These are phyloP conservation scores for Barnettozyma populi DNA, from an alignment of 805 yeast species.

Conservation along the genomic window DNA sequence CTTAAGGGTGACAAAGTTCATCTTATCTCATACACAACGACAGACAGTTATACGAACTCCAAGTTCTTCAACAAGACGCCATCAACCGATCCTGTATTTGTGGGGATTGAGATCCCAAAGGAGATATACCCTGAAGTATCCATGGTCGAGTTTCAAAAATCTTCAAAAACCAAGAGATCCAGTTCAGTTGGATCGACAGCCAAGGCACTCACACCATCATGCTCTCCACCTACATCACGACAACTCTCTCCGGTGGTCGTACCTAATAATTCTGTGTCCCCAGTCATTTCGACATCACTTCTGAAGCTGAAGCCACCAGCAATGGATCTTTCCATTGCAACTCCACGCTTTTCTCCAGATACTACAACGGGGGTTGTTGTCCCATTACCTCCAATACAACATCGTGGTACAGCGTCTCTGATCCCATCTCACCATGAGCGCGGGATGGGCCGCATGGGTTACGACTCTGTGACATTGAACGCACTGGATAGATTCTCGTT, in stretches of 20 bases:
- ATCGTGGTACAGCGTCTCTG: background rate
- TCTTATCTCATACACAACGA: conserved; percentile 49
- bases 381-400: background rate
- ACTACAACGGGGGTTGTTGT: background rate
- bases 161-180: background rate
- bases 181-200: background rate
- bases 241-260: conserved; percentile 4
- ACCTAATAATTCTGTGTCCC: background rate
- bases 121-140: conserved; percentile 29
- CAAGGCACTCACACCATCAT: background rate
- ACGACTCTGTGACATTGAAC: conserved; percentile 7
- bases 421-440: background rate
- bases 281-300: background rate
- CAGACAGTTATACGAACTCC: conserved; percentile 25
- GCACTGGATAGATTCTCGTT: conserved; percentile 8
- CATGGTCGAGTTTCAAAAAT: background rate
- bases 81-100: conserved; percentile 33
- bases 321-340: background rate
- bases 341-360: background rate
- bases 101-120: conserved; percentile 29
- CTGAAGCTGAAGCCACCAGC: background rate
- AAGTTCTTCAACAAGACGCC: conserved; percentile 34
- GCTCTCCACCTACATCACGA: conserved; percentile 5
- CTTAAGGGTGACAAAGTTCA: conserved; percentile 50
- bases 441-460: background rate